A percentile compares a stretch with the other conserved stretches of the same genome.
These are phyloP conservation scores for Neurospora pannonica DNA, from an alignment of 495 filamentous ascomycete species.

Conservation along the genomic window DNA sequence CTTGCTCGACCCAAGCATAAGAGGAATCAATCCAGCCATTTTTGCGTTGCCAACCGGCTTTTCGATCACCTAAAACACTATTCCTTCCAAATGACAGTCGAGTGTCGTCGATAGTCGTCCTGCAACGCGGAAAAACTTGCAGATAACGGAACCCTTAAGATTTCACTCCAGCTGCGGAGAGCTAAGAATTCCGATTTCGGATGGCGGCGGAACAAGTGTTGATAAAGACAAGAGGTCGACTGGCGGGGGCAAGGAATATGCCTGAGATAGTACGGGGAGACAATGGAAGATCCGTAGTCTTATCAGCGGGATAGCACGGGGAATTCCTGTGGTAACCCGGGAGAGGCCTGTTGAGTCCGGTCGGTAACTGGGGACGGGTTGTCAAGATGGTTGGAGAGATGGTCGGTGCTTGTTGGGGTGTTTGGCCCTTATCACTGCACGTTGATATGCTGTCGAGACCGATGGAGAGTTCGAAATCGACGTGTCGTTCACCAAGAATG, in stretches of 20 bases:
- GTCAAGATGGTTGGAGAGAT: neutral
- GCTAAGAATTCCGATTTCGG: neutral
- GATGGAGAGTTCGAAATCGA: neutral
- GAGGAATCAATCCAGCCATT: constrained; percentile 20
- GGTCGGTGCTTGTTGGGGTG: neutral
- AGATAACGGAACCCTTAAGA: neutral
- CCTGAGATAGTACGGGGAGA: neutral
- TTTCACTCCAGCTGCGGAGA: neutral
- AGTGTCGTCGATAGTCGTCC: neutral
- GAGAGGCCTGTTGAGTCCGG: neutral
- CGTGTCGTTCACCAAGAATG: neutral
- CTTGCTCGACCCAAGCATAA: constrained; percentile 21
- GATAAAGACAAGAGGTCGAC: neutral
- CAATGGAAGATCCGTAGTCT: neutral
- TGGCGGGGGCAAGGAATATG: neutral
- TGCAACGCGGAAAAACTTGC: neutral
- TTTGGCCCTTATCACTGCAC: neutral
- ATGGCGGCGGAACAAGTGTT: neutral
- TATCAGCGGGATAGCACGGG: neutral
- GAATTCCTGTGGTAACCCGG: neutral
- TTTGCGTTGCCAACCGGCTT: neutral
- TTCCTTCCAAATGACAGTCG: neutral
- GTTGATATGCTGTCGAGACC: neutral
- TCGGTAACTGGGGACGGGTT: neutral
- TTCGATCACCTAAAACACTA: neutral